Conservation (phyloP, 2,329 filamentous ascomycete genomes). For the Pseudogymnoascus sp. region DNA sequence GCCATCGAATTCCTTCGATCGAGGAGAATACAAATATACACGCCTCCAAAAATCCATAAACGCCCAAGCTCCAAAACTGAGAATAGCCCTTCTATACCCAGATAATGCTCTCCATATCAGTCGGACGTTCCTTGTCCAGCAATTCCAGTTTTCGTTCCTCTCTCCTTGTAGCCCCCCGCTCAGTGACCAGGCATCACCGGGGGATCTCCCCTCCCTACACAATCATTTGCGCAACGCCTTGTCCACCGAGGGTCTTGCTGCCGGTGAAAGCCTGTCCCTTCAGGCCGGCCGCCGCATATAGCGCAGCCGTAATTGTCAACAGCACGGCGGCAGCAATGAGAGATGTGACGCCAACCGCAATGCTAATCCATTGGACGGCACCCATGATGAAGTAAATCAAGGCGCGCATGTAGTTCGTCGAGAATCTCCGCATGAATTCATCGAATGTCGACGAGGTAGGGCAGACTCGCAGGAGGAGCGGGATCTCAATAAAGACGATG, state of each 20-base stretch:
- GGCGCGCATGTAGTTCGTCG: slow-evolving; percentile 95
- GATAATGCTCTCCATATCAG: not conserved
- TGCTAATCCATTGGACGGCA: slow-evolving; percentile 74
- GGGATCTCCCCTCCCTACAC: slow-evolving; percentile 43
- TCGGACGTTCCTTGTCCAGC: slow-evolving; percentile 1
- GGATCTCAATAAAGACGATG: slow-evolving; percentile 82
- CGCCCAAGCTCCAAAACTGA: slow-evolving; percentile 1
- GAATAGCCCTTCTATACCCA: slow-evolving; percentile 5
- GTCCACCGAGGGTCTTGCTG: slow-evolving; percentile 92
- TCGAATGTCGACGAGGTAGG: slow-evolving; percentile 90
- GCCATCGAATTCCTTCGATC: slow-evolving; percentile 1
- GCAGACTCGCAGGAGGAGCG: slow-evolving; percentile 92
- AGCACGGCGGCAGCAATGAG: slow-evolving; percentile 82
- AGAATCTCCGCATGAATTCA: slow-evolving; percentile 78
- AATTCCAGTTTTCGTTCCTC: not conserved
- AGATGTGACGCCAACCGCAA: slow-evolving; percentile 54
- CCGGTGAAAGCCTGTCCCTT: slow-evolving; percentile 81
- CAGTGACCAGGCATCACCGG: not conserved
- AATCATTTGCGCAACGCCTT: slow-evolving; percentile 96
- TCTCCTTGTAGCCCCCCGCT: not conserved
- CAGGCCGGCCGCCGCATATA: slow-evolving; percentile 71
- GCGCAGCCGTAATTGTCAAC: slow-evolving; percentile 64
- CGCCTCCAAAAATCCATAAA: slow-evolving; percentile 5
- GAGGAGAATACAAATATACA: slow-evolving; percentile 8
- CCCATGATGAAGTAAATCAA: slow-evolving; percentile 77